Conservation (phyloP, 257 asterid species). For the Solanum ahanhuiri region DNA sequence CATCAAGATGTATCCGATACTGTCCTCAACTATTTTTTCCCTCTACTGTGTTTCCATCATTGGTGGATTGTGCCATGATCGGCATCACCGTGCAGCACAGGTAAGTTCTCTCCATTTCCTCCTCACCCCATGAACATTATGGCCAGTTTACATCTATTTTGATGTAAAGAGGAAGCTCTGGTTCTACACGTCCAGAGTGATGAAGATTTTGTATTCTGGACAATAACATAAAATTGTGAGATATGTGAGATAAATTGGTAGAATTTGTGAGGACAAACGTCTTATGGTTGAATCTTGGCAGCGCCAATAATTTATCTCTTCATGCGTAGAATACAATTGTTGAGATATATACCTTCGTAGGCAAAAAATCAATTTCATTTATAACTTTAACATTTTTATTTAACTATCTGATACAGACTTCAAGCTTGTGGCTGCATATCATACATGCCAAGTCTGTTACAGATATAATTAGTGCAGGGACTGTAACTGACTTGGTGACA, state of each 20-base stretch:
- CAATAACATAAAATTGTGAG: background rate
- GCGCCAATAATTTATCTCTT: background rate
- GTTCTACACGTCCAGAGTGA: background rate
- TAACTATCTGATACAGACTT: background rate
- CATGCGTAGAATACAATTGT: background rate
- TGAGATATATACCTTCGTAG: background rate
- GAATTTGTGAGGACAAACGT: background rate
- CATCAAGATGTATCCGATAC: slow-evolving; percentile 96
- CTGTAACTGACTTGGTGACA: background rate
- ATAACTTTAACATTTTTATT: background rate
- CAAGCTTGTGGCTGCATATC: background rate
- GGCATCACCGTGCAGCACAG: slow-evolving; percentile 97
- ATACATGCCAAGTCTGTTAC: background rate
- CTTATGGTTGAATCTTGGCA: background rate
- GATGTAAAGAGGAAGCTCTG: background rate
- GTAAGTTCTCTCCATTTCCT: slow-evolving; percentile 19
- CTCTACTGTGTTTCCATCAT: slow-evolving; percentile 68
- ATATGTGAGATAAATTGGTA: background rate
- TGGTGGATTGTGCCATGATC: slow-evolving; percentile 83
- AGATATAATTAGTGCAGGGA: background rate
- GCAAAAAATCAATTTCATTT: background rate
- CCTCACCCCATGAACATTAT: background rate
- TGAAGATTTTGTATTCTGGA: background rate
- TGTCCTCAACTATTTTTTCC: slow-evolving; percentile 88
- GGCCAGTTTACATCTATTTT: background rate